These are phyloP conservation scores for Calocera viscosa DNA, from an alignment of 768 basidiomycete genomes.

Conservation along the genomic window DNA sequence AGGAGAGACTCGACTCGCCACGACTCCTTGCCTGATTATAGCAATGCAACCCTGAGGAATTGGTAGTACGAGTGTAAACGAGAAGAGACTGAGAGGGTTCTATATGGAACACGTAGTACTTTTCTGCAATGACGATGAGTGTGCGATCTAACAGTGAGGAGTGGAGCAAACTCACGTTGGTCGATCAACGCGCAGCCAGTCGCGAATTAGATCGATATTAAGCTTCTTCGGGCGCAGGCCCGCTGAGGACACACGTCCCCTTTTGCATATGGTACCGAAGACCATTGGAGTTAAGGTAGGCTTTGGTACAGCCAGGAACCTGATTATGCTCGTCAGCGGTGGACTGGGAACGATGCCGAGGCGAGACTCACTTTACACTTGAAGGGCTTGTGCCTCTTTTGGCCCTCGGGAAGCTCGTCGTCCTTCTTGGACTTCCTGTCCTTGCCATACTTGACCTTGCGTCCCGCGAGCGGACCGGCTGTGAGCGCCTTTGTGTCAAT, in stretches of 20 bases:
- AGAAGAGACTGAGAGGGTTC: constrained; percentile 8
- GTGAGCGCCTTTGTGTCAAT: constrained; percentile 1
- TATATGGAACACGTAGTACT: constrained; percentile 9
- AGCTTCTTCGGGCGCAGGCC: constrained; percentile 4
- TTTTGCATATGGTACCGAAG: constrained; percentile 56
- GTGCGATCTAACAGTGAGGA: not conserved
- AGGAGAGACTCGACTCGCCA: constrained; percentile 9
- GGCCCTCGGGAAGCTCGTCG: constrained; percentile 4
- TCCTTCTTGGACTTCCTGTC: constrained; percentile 8
- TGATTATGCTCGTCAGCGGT: not conserved
- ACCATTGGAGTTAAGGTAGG: constrained; percentile 55
- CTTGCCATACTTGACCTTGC: constrained; percentile 8
- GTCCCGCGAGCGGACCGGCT: not conserved
- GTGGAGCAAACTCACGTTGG: not conserved
- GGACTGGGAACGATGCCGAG: not conserved
- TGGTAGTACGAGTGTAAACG: constrained; percentile 2
- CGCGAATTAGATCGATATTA: constrained; percentile 20
- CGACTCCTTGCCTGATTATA: constrained; percentile 10
- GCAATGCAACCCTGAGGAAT: constrained; percentile 10
- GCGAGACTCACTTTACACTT: constrained; percentile 37
- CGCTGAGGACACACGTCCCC: constrained; percentile 37
- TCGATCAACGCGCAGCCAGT: constrained; percentile 9
- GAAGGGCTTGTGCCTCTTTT: constrained; percentile 34
- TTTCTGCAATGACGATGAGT: not conserved
- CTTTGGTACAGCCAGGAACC: constrained; percentile 43